Evolutionary conservation across 179 eudicot species (phyloP).

Genomic region (Carnegiea gigantea): DNA sequence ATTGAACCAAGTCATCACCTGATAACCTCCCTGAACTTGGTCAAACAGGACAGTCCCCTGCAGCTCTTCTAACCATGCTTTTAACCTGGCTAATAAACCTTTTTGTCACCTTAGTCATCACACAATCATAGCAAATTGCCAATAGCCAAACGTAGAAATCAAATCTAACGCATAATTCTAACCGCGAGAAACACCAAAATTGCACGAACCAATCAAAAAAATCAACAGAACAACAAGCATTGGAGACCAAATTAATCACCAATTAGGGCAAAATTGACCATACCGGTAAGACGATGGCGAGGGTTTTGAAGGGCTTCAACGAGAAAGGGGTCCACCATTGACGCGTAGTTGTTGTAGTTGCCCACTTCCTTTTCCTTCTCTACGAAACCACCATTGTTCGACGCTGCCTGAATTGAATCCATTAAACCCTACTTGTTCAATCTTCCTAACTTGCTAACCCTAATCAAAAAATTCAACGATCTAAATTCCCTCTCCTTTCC

Average conservation of each 20-base stretch:
- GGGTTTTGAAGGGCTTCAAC: slow-evolving; percentile 90
- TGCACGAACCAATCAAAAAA: background rate
- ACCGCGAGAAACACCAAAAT: background rate
- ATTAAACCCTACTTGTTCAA: background rate
- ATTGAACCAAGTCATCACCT: too few relatives aligned
- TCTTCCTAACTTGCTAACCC: too few relatives aligned
- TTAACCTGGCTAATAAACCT: too few relatives aligned
- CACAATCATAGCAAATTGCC: background rate
- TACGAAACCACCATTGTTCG: slow-evolving; percentile 13
- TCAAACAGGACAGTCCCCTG: too few relatives aligned
- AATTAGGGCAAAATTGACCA: slow-evolving; percentile 19
- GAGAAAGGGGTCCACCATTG: slow-evolving; percentile 73
- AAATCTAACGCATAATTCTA: background rate
- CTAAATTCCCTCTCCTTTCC: background rate
- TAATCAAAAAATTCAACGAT: too few relatives aligned
- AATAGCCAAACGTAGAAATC: background rate
- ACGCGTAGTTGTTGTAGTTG: slow-evolving; percentile 3
- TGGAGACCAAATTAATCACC: background rate
- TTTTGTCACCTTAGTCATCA: too few relatives aligned
- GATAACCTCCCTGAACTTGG: too few relatives aligned
- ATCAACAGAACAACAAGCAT: background rate
- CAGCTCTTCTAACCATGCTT: too few relatives aligned
- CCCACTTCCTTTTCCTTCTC: slow-evolving; percentile 23
- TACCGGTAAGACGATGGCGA: slow-evolving; percentile 80
- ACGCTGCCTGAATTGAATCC: slow-evolving; percentile 26